Evolutionary conservation across 2,329 filamentous ascomycete genomes (phyloP), one percentile per base, ranked within the genome.

Genomic region (Sclerotinia glacialis): DNA sequence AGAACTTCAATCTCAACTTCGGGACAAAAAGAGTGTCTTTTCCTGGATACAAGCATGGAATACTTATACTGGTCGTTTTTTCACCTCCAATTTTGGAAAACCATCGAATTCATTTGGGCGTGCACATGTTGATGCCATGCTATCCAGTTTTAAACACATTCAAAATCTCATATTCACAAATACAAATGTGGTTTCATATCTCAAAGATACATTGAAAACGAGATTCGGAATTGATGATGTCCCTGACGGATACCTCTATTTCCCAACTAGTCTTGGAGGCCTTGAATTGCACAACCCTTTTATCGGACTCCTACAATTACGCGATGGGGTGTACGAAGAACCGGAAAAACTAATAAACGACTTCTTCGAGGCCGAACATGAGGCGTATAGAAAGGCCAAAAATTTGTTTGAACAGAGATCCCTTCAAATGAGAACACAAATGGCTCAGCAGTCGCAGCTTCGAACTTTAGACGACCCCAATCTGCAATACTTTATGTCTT

Each of bases 21-120:
- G 77, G 2, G 79, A 81, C 34, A 74, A 73, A 34, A 83, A 83
- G 71, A 79, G 80, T 67, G 77, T 87, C 8, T 84, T 88, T 68
- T 78, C 82, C 34, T 87, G 83, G 80, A 80, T 87, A 4, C 81
- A 86, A 70, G 84, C 83, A 0, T 87, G 85, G 80, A 87, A 87
- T 71, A 82, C 79, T 49, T 87, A 86, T 72, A 81, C 83, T 40
- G 79, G 78, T 9, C 79, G 81, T 1, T 87, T 87, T 74, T 86
- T 87, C 72, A 77, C 78, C 62, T 83, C 81, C 69, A 86, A 86
- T 71, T 86, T 87, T 67, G 84, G 82, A 9, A 81, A 81, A 64
- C 81, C 84, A 4, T 82, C 83, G 18, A 79, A 82, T 66, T 85
- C 83, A 69, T 84, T 86, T 68, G 83, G 83, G 0, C 79, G 80